Evolutionary conservation across 2,329 filamentous ascomycete species (phyloP).

Genomic region (Penicillium frequentans): DNA sequence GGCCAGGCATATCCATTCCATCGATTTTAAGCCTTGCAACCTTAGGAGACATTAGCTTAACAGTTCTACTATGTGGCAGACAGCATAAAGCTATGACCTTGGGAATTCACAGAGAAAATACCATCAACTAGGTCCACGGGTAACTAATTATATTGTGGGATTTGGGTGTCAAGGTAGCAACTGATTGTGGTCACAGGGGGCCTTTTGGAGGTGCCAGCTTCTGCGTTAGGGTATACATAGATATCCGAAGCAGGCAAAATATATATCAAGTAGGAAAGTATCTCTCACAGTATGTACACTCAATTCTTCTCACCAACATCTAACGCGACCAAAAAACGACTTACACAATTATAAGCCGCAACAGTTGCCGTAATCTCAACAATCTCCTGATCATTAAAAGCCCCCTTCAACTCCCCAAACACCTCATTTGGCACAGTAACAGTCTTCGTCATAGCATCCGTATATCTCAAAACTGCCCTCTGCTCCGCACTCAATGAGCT

Average conservation of each 20-base stretch:
- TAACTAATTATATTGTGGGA: no score
- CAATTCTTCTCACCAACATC: slow-evolving; percentile 57
- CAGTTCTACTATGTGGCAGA: no score
- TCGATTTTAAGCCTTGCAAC: no score
- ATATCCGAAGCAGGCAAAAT: neutral
- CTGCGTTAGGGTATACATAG: neutral
- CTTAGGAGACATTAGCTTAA: no score
- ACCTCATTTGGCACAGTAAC: slow-evolving; percentile 69
- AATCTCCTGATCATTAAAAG: slow-evolving; percentile 69
- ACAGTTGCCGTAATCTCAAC: slow-evolving; percentile 80
- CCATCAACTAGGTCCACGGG: no score
- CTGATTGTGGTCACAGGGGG: no score
- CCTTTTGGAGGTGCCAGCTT: no score
- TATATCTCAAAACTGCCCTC: slow-evolving; percentile 69
- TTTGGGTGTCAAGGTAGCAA: no score
- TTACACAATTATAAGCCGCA: slow-evolving; percentile 82
- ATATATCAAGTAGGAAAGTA: neutral
- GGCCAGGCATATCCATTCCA: no score
- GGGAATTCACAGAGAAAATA: no score
- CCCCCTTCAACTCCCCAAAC: slow-evolving; percentile 61
- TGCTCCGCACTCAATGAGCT: slow-evolving; percentile 57
- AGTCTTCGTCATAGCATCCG: slow-evolving; percentile 80
- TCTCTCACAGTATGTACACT: neutral
- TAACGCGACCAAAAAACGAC: slow-evolving; percentile 77
- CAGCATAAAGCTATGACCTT: no score